These are phyloP conservation scores for Gynandropsis gynandra DNA, from an alignment of 345 rosid species.

Conservation along the genomic window DNA sequence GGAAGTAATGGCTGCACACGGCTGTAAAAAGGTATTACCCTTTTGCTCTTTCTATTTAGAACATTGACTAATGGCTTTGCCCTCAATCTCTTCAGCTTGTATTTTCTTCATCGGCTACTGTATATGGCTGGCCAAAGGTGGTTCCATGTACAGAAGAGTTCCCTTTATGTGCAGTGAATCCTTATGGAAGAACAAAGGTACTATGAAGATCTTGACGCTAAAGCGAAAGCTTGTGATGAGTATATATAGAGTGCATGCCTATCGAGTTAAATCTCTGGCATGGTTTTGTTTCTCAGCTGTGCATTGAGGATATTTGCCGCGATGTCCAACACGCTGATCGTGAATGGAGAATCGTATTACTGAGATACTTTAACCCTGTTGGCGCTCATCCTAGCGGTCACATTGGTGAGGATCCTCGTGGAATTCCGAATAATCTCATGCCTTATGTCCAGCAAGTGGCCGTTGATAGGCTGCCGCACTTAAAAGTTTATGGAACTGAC, in stretches of 20 bases:
- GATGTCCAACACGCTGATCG: constrained; percentile 62
- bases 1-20: constrained; percentile 82
- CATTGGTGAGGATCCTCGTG: constrained; percentile 97
- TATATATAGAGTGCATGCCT: constrained; percentile 1
- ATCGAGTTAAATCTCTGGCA: neutral
- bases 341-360: constrained; percentile 86
- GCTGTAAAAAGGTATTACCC: constrained; percentile 73
- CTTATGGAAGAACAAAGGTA: constrained; percentile 96
- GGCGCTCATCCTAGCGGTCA: constrained; percentile 94
- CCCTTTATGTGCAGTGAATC: constrained; percentile 60
- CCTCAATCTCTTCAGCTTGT: constrained; percentile 61
- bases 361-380: constrained; percentile 95
- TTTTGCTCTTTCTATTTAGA: constrained; percentile 4
- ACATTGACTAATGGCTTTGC: constrained; percentile 12
- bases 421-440: constrained; percentile 98
- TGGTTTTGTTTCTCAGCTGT: constrained; percentile 46
- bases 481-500: constrained; percentile 80
- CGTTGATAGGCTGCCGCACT: constrained; percentile 76
- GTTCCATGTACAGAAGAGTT: constrained; percentile 95
- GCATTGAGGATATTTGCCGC: constrained; percentile 89
- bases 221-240: neutral
- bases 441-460: constrained; percentile 98
- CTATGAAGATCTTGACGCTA: neutral
- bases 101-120: constrained; percentile 98
- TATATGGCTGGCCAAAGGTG: constrained; percentile 94